A percentile compares a stretch with the other conserved stretches of the same genome.
These are phyloP conservation scores for Fomitopsis palustris DNA, from an alignment of 1,284 basidiomycete genomes.

Conservation along the genomic window DNA sequence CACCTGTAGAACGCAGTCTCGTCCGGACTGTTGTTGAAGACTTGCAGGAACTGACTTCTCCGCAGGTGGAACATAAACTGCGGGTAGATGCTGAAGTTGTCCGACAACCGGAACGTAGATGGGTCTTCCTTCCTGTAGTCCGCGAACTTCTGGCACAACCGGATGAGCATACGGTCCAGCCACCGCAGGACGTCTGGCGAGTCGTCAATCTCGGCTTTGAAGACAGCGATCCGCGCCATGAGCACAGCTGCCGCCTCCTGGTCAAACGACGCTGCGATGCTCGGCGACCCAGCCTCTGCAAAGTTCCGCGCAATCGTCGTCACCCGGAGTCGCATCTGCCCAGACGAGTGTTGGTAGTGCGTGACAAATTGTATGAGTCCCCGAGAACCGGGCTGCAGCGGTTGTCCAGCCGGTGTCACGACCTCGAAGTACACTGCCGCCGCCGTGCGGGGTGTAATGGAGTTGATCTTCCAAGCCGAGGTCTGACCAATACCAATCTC, in stretches of 20 bases:
- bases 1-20: slow-evolving; percentile 98
- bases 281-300: slow-evolving; percentile 93
- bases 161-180: slow-evolving; percentile 98
- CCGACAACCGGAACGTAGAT: slow-evolving; percentile 87
- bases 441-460: slow-evolving; percentile 85
- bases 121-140: slow-evolving; percentile 99
- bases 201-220: slow-evolving; percentile 99
- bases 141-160: slow-evolving; percentile 98
- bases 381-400: slow-evolving; percentile 86
- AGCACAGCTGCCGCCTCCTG: slow-evolving; percentile 98
- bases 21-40: slow-evolving; percentile 99
- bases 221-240: slow-evolving; percentile 98
- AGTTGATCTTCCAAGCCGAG: slow-evolving; percentile 98
- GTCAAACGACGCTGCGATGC: slow-evolving; percentile 93
- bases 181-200: slow-evolving; percentile 95
- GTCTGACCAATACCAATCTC: slow-evolving; percentile 99
- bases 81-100: slow-evolving; percentile 99
- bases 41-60: slow-evolving; percentile 97
- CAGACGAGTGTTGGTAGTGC: slow-evolving; percentile 97
- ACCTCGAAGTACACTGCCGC: slow-evolving; percentile 98
- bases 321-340: slow-evolving; percentile 91
- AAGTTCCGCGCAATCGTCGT: slow-evolving; percentile 97
- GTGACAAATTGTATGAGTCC: slow-evolving; percentile 99
- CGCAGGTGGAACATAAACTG: slow-evolving; percentile 99
- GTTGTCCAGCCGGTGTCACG: slow-evolving; percentile 96